phyloP scores from a whole-genome alignment of 768 basidiomycete genomes.

The Tulasnella sp. region DNA sequence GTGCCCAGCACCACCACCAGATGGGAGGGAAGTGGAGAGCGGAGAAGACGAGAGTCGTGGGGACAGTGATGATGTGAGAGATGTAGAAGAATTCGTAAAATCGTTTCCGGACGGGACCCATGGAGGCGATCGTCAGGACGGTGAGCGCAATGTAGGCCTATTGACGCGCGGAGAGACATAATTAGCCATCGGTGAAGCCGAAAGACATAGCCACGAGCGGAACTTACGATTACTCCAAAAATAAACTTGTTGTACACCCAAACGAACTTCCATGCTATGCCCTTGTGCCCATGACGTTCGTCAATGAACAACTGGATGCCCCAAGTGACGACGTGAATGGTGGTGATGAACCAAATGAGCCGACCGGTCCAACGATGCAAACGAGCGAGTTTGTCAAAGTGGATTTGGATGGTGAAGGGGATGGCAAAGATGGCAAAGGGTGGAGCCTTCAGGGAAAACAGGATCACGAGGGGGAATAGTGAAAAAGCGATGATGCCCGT shows the following conservation, averaged over 20 bases:
- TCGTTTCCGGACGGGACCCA: slow-evolving; percentile 43
- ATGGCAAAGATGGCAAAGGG: slow-evolving; percentile 67
- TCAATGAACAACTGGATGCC: slow-evolving; percentile 56
- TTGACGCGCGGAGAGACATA: neutral
- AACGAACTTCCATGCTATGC: slow-evolving; percentile 38
- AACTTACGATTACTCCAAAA: slow-evolving; percentile 45
- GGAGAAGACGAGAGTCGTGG: slow-evolving; percentile 51
- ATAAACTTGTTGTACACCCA: slow-evolving; percentile 56
- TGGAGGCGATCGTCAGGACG: slow-evolving; percentile 44
- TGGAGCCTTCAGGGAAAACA: slow-evolving; percentile 61
- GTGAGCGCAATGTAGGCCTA: slow-evolving; percentile 54
- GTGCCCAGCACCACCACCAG: slow-evolving; percentile 60
- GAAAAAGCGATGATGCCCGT: slow-evolving; percentile 66
- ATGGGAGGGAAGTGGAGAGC: slow-evolving; percentile 62
- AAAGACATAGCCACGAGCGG: neutral
- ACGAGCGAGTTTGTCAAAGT: slow-evolving; percentile 66
- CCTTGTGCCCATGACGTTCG: slow-evolving; percentile 35
- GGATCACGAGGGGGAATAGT: slow-evolving; percentile 58
- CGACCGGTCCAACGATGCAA: slow-evolving; percentile 66
- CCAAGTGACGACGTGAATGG: slow-evolving; percentile 60
- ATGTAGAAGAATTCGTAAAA: slow-evolving; percentile 62
- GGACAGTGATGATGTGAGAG: slow-evolving; percentile 54
- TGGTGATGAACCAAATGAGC: slow-evolving; percentile 55
- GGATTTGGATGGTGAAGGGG: slow-evolving; percentile 52
- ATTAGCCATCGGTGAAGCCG: neutral